These are phyloP conservation scores for Clarkia xantiana DNA, from an alignment of 345 rosid species.

Conservation along the genomic window DNA sequence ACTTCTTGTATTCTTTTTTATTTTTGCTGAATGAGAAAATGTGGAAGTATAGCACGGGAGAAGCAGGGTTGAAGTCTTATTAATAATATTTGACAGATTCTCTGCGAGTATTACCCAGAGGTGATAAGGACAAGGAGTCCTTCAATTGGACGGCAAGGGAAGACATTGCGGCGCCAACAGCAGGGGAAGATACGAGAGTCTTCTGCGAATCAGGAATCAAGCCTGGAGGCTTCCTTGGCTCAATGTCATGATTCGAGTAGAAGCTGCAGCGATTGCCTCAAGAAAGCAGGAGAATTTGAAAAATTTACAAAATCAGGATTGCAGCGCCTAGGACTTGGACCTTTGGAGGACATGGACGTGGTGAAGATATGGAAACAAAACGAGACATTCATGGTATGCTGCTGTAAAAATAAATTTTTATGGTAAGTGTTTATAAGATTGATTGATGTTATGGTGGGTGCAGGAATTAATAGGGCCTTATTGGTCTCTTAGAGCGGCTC, in stretches of 20 bases:
- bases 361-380: constrained; percentile 45
- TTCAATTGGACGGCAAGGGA: constrained; percentile 90
- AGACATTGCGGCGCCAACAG: constrained; percentile 65
- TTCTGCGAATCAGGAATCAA: constrained; percentile 7
- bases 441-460: not conserved
- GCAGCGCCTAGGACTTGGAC: constrained; percentile 47
- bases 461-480: constrained; percentile 78
- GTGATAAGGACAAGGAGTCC: constrained; percentile 35
- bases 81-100: constrained; percentile 51
- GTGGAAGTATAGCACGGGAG: not conserved
- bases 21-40: not conserved
- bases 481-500: constrained; percentile 88
- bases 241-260: constrained; percentile 12
- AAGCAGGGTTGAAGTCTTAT: not conserved
- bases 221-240: constrained; percentile 2
- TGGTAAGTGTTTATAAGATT: not conserved
- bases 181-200: constrained; percentile 35
- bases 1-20: not conserved
- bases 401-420: not conserved
- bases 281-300: constrained; percentile 37
- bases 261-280: constrained; percentile 9
- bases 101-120: constrained; percentile 58
- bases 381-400: constrained; percentile 48
- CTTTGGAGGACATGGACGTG: constrained; percentile 31
- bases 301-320: constrained; percentile 57